Percentiles rank a stretch among this genome's conserved stretches.
phyloP scores from a whole-genome alignment of 106 monocot genomes.

The Xerophyta viscosa region DNA sequence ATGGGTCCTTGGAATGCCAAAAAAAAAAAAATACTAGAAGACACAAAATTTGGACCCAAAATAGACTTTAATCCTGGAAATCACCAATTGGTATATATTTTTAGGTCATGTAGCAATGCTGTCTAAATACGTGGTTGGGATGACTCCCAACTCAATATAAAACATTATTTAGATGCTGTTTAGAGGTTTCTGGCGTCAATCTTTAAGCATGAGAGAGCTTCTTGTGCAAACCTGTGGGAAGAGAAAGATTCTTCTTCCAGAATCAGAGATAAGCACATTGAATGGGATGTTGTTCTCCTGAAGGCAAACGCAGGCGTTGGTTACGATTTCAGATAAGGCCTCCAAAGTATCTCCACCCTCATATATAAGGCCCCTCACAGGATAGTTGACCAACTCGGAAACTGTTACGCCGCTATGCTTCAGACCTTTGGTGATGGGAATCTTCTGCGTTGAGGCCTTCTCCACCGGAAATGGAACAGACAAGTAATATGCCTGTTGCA shows the following conservation, averaged over 20 bases:
- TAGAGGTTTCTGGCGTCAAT: not conserved
- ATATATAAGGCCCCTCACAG: slow-evolving; percentile 76
- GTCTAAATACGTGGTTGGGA: too few relatives aligned
- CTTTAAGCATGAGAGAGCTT: too few relatives aligned
- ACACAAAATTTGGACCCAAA: too few relatives aligned
- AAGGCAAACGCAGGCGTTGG: slow-evolving; percentile 67
- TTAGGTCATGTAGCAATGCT: too few relatives aligned
- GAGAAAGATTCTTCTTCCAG: slow-evolving; percentile 64
- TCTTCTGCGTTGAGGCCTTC: slow-evolving; percentile 44
- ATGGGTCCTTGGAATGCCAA: too few relatives aligned
- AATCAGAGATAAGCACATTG: slow-evolving; percentile 79
- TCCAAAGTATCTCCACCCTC: slow-evolving; percentile 53
- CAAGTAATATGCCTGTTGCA: slow-evolving; percentile 81
- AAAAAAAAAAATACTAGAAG: too few relatives aligned
- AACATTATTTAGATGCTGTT: not conserved
- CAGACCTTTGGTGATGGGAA: slow-evolving; percentile 15
- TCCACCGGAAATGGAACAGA: slow-evolving; percentile 65
- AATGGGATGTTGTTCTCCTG: slow-evolving; percentile 81
- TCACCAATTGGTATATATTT: too few relatives aligned
- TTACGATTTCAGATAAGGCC: slow-evolving; percentile 51
- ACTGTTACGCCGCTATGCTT: slow-evolving; percentile 39
- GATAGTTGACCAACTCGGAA: slow-evolving; percentile 55
- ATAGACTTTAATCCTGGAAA: too few relatives aligned
- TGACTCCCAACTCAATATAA: not conserved
- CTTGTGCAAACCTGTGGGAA: slow-evolving; percentile 79